Evolutionary conservation across 2,329 filamentous ascomycete genomes (phyloP), one percentile per base, ranked within the genome.

Genomic region (Dactylellina drechsleri): DNA sequence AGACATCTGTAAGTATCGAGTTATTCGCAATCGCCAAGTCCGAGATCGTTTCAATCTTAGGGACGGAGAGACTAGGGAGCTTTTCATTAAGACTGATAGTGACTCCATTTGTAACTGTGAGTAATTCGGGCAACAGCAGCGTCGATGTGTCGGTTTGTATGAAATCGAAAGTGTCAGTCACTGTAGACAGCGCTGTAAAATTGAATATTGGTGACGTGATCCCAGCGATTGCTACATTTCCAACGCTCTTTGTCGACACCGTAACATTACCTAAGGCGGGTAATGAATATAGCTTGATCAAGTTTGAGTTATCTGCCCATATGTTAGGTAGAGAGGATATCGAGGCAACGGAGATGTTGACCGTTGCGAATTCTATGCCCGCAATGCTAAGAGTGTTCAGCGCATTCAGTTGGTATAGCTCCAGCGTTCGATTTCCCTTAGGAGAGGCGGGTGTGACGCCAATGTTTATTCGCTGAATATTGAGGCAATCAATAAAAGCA

Each of bases 11-110:
- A 15, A 70, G 57, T 2, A 58, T 10, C 4, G 57, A 57, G 16
- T 70, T 70, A 8, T 70, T 62, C 4, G 66, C 66, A 18, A 70
- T 56, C 0, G 66, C 66, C 8, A 70, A 15, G 13, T 70, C 40
- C 16, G 58, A 49, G 4, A 70, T 50, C 1, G 16, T 58, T 31
- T 47, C 41, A 4, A 62, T 13, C 20, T 45, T 36, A 8, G 40
- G 49, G 18, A 52, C 41, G 16, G 66, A 70, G 15, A 70, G 0
- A 8, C 40, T 20, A 2, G 16, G 36, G 2, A 70, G 66, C 1
- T 64, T 62, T 5, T 18, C 31, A 13, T 70, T 70, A 2, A 62
- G 5, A 23, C 66, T 70, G 10, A 70, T 43, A 10, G 41, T 50
- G 4, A 62, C 45, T 4, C 50, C 57, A 16, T 57, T 49, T 2